These are phyloP conservation scores for Podosphaera fusca DNA, from an alignment of 2,329 filamentous ascomycete genomes.

Conservation along the genomic window DNA sequence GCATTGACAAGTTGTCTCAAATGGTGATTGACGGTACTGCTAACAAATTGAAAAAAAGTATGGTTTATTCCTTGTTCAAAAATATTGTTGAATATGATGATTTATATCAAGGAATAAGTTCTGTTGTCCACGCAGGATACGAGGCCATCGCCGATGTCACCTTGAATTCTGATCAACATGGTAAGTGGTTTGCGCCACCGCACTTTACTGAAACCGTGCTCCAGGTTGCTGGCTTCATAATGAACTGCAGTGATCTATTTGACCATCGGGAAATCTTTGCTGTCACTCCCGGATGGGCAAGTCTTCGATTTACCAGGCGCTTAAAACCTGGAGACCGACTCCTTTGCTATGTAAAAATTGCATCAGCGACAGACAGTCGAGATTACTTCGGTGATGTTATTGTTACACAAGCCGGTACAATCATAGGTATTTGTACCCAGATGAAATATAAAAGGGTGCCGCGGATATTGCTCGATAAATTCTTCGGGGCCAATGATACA, in stretches of 20 bases:
- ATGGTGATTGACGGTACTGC: conserved; percentile 1
- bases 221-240: conserved; percentile 36
- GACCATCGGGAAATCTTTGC: conserved; percentile 31
- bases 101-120: conserved; percentile 32
- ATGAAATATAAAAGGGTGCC: conserved; percentile 24
- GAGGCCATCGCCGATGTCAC: conserved; percentile 1
- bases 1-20: conserved; percentile 1
- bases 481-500: background rate
- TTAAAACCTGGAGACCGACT: conserved; percentile 23
- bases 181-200: conserved; percentile 14
- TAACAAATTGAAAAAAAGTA: conserved; percentile 6
- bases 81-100: conserved; percentile 32
- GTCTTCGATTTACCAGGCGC: conserved; percentile 26
- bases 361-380: conserved; percentile 22
- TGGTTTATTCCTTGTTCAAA: conserved; percentile 52
- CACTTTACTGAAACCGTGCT: conserved; percentile 36
- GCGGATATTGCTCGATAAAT: conserved; percentile 1
- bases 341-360: conserved; percentile 34
- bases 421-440: conserved; percentile 11
- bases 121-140: conserved; percentile 24
- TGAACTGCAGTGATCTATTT: conserved; percentile 33
- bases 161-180: background rate
- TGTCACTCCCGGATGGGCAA: conserved; percentile 37
- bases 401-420: conserved; percentile 22
- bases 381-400: conserved; percentile 31